Percentiles rank a stretch among this genome's conserved stretches.
phyloP scores from a whole-genome alignment of 1,284 basidiomycete genomes.

The Singerocomus inundabilis region DNA sequence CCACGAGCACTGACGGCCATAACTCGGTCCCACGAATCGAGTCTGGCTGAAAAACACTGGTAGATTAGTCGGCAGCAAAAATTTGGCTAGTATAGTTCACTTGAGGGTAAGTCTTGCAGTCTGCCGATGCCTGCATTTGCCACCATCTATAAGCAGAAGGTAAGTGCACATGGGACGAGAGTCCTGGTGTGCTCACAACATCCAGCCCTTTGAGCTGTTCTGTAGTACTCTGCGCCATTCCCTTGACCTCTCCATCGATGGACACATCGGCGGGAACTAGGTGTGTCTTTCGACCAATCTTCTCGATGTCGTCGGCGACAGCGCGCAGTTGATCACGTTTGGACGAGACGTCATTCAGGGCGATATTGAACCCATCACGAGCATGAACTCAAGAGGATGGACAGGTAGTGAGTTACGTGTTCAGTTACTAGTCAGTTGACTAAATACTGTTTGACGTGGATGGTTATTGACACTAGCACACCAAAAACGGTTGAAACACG shows the following conservation, averaged over 20 bases:
- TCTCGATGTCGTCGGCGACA: slow-evolving; percentile 5
- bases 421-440: no score
- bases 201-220: slow-evolving; percentile 12
- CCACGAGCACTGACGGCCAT: slow-evolving; percentile 30
- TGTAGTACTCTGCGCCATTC: slow-evolving; percentile 1
- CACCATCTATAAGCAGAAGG: slow-evolving; percentile 17
- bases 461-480: no score
- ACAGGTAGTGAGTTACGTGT: not conserved
- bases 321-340: slow-evolving; percentile 4
- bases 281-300: slow-evolving; percentile 3
- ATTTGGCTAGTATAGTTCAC: not conserved
- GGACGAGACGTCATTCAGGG: slow-evolving; percentile 5
- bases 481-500: no score
- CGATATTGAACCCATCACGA: slow-evolving; percentile 9
- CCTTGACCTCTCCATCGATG: slow-evolving; percentile 6
- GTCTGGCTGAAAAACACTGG: slow-evolving; percentile 9
- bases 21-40: slow-evolving; percentile 23
- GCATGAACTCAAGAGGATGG: not conserved
- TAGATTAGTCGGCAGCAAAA: not conserved
- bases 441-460: no score
- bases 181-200: slow-evolving; percentile 1
- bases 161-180: no score
- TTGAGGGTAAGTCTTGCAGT: not conserved
- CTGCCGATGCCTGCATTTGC: slow-evolving; percentile 7
- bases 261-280: slow-evolving; percentile 8